phyloP scores from a whole-genome alignment of 169 alveolate species.

The Neospora caninum region DNA sequence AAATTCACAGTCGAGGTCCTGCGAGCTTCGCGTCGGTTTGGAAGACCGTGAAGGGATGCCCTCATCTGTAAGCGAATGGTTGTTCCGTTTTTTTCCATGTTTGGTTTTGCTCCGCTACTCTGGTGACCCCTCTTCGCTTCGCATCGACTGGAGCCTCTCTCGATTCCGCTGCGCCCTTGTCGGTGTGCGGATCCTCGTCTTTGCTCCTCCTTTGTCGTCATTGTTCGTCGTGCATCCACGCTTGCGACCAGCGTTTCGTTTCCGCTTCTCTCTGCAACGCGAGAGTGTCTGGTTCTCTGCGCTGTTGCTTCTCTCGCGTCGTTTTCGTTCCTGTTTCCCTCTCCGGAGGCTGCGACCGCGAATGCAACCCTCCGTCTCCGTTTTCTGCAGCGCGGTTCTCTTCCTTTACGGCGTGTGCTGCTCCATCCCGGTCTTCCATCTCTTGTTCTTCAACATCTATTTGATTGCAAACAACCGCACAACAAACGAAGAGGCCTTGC shows the following conservation, averaged over 20 bases:
- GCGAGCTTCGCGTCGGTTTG: too few relatives aligned
- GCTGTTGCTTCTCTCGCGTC: neutral
- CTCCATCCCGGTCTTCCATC: conserved; percentile 32
- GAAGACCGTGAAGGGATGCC: too few relatives aligned
- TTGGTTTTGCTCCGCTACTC: too few relatives aligned
- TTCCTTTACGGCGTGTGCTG: conserved; percentile 10
- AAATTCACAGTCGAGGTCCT: too few relatives aligned
- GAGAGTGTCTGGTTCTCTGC: neutral
- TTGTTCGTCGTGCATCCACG: neutral
- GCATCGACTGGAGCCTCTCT: too few relatives aligned
- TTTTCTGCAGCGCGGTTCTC: conserved; percentile 41
- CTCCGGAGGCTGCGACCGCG: too few relatives aligned
- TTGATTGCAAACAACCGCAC: conserved; percentile 48
- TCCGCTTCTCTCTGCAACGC: neutral
- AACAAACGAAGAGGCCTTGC: conserved; percentile 52
- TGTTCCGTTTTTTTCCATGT: too few relatives aligned
- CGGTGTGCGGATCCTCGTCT: too few relatives aligned
- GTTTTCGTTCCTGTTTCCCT: neutral
- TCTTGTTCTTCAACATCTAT: conserved; percentile 44
- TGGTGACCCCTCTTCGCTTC: too few relatives aligned
- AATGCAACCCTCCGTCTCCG: neutral
- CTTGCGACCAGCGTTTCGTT: neutral
- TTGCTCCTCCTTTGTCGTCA: neutral
- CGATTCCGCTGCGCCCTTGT: too few relatives aligned
- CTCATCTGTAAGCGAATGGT: too few relatives aligned